These are phyloP conservation scores for Zygnema cylindricum DNA, from an alignment of 139 green algal species.

Conservation along the genomic window DNA sequence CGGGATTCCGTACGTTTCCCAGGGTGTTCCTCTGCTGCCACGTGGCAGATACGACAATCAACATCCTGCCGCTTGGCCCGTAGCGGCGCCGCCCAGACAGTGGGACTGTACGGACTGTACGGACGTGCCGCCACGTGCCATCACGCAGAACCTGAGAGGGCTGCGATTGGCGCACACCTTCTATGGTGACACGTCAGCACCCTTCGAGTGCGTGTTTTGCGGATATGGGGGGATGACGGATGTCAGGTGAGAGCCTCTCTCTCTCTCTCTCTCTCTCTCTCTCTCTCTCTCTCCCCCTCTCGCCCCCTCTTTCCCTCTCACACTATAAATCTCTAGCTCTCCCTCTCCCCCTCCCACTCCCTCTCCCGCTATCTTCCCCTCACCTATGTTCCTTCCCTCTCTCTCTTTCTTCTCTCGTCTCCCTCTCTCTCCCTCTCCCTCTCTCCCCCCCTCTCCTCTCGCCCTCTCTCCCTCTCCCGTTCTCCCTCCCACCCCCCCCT, in stretches of 20 bases:
- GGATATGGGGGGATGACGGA: slow-evolving; percentile 30
- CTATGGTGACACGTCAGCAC: slow-evolving; percentile 54
- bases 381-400: background rate
- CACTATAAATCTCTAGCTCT: too few species aligned
- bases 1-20: background rate
- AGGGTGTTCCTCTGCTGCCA: background rate
- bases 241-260: slow-evolving; percentile 25
- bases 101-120: background rate
- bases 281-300: too few species aligned
- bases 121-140: slow-evolving; percentile 37
- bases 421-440: background rate
- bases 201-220: slow-evolving; percentile 51
- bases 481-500: background rate
- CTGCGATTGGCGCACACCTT: slow-evolving; percentile 37
- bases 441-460: background rate
- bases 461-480: background rate
- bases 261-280: background rate
- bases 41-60: background rate
- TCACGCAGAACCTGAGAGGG: slow-evolving; percentile 27
- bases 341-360: background rate
- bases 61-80: background rate
- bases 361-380: background rate
- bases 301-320: too few species aligned
- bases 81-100: background rate
- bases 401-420: background rate